A percentile compares a stretch with the other conserved stretches of the same genome.
phyloP scores from a whole-genome alignment of 495 filamentous ascomycete genomes.

The Trichocladium antarcticum region DNA sequence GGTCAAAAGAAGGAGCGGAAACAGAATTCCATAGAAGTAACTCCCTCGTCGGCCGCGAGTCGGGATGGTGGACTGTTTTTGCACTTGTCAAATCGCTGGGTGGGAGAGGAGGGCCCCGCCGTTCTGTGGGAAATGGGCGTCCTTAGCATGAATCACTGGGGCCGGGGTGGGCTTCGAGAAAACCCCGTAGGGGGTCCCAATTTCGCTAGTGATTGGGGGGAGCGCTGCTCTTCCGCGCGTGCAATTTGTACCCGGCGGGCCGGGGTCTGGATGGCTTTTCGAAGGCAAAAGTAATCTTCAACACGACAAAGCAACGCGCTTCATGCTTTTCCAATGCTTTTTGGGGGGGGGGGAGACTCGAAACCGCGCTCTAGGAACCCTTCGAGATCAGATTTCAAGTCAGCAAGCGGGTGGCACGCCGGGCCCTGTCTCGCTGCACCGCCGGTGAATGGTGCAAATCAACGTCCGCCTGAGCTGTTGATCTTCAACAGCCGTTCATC shows the following conservation, averaged over 20 bases:
- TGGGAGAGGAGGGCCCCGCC: slow-evolving; percentile 11
- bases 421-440: no score
- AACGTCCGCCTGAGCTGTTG: no score
- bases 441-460: no score
- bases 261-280: slow-evolving; percentile 2
- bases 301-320: background rate
- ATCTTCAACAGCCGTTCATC: no score
- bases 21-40: slow-evolving; percentile 9
- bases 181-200: slow-evolving; percentile 29
- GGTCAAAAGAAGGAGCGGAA: slow-evolving; percentile 7
- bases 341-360: no score
- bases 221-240: slow-evolving; percentile 17
- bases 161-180: slow-evolving; percentile 25
- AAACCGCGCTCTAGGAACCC: no score
- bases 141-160: slow-evolving; percentile 29
- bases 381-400: no score
- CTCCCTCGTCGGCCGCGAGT: slow-evolving; percentile 1
- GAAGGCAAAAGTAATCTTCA: slow-evolving; percentile 7
- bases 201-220: slow-evolving; percentile 32
- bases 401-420: no score
- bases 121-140: slow-evolving; percentile 15
- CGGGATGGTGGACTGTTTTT: slow-evolving; percentile 7
- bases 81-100: slow-evolving; percentile 12
- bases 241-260: slow-evolving; percentile 25
- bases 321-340: no score